A percentile compares a stretch with the other conserved stretches of the same genome.
Conservation (phyloP, 73 alveolate species). For the Symbiodinium natans region DNA sequence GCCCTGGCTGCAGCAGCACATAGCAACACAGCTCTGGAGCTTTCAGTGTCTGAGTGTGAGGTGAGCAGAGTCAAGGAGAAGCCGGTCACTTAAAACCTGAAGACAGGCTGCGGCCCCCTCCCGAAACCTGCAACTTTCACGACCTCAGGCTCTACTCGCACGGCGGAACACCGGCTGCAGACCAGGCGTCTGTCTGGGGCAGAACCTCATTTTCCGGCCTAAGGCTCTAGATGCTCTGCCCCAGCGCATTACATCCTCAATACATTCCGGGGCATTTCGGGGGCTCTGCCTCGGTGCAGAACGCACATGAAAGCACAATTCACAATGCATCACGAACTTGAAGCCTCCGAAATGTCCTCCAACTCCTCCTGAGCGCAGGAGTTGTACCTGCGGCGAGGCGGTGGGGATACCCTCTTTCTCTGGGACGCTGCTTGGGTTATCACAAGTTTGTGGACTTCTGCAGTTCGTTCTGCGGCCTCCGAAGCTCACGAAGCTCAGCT, state of each 20-base stretch:
- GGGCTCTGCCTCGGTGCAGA: too few species aligned
- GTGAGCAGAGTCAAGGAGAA: conserved; percentile 79
- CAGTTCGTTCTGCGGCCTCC: neutral
- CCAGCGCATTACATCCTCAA: too few species aligned
- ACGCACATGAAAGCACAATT: too few species aligned
- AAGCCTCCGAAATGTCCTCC: too few species aligned
- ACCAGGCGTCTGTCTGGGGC: conserved; percentile 23
- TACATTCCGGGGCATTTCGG: too few species aligned
- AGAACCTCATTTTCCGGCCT: too few species aligned
- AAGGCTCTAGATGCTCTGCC: too few species aligned
- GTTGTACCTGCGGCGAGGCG: conserved; percentile 73
- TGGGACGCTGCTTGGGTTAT: conserved; percentile 45
- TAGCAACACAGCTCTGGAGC: neutral
- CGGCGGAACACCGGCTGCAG: conserved; percentile 74
- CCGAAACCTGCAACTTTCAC: neutral
- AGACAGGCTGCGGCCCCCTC: neutral
- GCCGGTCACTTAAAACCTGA: neutral
- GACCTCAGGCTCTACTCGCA: conserved; percentile 53
- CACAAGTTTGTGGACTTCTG: too few species aligned
- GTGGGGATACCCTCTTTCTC: conserved; percentile 70
- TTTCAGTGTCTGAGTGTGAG: neutral
- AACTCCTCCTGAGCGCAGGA: conserved; percentile 12
- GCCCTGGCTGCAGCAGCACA: neutral
- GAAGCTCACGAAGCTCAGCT: neutral
- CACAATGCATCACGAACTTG: too few species aligned